Evolutionary conservation across 805 yeast species (phyloP).

Genomic region (Brettanomyces naardenensis): DNA sequence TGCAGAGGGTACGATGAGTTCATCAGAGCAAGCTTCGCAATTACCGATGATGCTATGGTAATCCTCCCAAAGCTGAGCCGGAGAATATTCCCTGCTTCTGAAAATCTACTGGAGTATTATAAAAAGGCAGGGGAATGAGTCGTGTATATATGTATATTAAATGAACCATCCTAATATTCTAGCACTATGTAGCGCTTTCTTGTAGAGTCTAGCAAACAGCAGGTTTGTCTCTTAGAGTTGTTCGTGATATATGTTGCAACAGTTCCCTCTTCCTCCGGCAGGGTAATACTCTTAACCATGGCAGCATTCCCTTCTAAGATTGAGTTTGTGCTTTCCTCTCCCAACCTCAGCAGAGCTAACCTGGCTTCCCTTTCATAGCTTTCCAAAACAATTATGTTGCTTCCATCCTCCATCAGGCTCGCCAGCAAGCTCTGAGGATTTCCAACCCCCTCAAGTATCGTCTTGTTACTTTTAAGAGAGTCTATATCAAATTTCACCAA

Average conservation of each 20-base stretch:
- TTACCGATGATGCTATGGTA: slow-evolving; percentile 13
- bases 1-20: slow-evolving; percentile 13
- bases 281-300: slow-evolving; percentile 1
- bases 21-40: slow-evolving; percentile 6
- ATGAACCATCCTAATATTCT: slow-evolving; percentile 8
- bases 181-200: slow-evolving; percentile 33
- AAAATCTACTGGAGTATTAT: slow-evolving; percentile 8
- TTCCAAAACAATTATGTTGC: not conserved
- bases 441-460: not conserved
- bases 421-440: not conserved
- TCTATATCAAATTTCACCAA: not conserved
- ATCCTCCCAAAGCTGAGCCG: slow-evolving; percentile 4
- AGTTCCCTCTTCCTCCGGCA: slow-evolving; percentile 4
- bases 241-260: slow-evolving; percentile 28
- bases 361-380: not conserved
- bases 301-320: not conserved
- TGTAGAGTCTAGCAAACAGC: slow-evolving; percentile 33
- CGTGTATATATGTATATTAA: slow-evolving; percentile 1
- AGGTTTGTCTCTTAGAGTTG: slow-evolving; percentile 24
- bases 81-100: slow-evolving; percentile 8
- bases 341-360: not conserved
- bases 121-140: not conserved
- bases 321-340: not conserved
- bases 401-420: not conserved
- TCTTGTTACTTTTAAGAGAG: not conserved